These are phyloP conservation scores for Pistacia atlantica DNA, from an alignment of 345 rosid species.

Conservation along the genomic window DNA sequence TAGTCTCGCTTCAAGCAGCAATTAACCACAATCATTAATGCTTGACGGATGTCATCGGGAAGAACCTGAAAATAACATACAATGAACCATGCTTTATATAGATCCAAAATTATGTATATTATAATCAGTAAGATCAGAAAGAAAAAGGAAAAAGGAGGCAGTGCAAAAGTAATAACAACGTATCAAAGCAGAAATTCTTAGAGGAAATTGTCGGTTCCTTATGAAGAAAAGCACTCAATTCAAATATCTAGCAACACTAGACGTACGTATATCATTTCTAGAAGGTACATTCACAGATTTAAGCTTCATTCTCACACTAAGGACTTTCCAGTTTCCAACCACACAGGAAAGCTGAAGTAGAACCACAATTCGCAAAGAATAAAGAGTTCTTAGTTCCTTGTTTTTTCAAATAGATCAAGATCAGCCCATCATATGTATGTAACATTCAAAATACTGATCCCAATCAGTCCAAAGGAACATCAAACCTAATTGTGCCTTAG, in stretches of 20 bases:
- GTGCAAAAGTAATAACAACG: background rate
- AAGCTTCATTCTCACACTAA: background rate
- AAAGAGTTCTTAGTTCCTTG: background rate
- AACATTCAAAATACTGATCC: no score
- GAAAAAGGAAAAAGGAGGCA: no score
- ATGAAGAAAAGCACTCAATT: background rate
- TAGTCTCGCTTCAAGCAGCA: constrained; percentile 91
- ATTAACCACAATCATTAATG: constrained; percentile 72
- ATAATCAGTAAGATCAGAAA: background rate
- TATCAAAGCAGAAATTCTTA: background rate
- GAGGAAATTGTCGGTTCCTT: background rate
- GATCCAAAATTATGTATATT: background rate
- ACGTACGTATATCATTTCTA: background rate
- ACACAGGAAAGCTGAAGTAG: background rate
- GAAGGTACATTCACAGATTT: background rate
- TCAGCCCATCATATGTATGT: background rate
- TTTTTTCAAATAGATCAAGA: background rate
- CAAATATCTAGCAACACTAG: background rate
- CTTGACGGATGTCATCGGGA: constrained; percentile 86
- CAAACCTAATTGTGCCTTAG: no score
- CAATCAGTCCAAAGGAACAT: no score
- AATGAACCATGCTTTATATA: background rate
- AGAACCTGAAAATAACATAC: constrained; percentile 52
- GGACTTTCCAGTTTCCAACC: background rate
- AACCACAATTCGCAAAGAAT: background rate